Evolutionary conservation across 75 land plant species (phyloP), one percentile per base, ranked within the genome.

Genomic region (Cunninghamia lanceolata): DNA sequence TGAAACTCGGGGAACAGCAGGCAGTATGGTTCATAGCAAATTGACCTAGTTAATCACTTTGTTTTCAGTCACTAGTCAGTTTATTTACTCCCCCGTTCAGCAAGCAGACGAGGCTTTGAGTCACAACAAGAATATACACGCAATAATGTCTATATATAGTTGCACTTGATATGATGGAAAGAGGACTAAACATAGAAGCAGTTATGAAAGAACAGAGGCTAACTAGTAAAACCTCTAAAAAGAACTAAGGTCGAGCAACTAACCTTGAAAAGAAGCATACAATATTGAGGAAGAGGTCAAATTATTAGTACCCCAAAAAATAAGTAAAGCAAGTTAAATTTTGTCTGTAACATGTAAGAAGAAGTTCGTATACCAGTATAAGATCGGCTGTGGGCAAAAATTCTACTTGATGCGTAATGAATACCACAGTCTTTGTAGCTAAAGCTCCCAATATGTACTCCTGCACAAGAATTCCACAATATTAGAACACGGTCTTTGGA

Each of bases 391-490:
- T 91, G 39, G 99, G 96, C 73, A 98, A 80, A 87, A 98, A 98
- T 85, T 98, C 99, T 84, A 98, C 96, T 92, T 98, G 99, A 90
- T 98, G 99, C 2, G 99, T 98, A 21, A 98, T 98, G 90, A 91
- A 96, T 14, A 98, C 86, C 68, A 96, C 97, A 59, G 99, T 98
- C 91, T 98, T 98, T 25, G 87, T 54, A 14, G 97, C 95, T 40
- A 98, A 86, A 76, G 94, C 98, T 53, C 92, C 92, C 85, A 98
- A 4, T 84, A 98, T 94, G 89, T 93, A 98, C 83, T 96, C 96
- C 99, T 98, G 92, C 84, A 91, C 40, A 74, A 68, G 10, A 68
- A 88, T 36, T 47, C 32, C 15, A 73, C 28, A 84, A 66, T 75
- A 38, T 85, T 50, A 52, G 54, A 32, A 43, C 53, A 84, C 19